Percentiles rank a stretch among this genome's conserved stretches.
phyloP scores from a whole-genome alignment of 805 yeast species.

The Candida morakotiae region DNA sequence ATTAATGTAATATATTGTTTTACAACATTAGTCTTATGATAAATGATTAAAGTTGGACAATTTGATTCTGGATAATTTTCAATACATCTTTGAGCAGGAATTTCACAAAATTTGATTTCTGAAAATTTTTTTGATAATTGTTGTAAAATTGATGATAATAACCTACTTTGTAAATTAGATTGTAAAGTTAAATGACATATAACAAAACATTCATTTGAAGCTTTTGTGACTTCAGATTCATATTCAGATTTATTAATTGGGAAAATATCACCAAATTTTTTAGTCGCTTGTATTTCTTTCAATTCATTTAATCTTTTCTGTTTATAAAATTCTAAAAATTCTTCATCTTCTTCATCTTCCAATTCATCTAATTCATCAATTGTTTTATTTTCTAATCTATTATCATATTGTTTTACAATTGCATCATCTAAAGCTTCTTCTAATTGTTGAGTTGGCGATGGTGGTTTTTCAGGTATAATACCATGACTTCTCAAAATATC shows the following conservation, averaged over 20 bases:
- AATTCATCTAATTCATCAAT: conserved; percentile 80
- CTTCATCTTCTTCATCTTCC: conserved; percentile 93
- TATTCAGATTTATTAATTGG: conserved; percentile 88
- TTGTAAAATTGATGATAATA: conserved; percentile 56
- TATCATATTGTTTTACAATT: conserved; percentile 70
- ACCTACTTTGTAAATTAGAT: conserved; percentile 67
- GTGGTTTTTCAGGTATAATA: conserved; percentile 86
- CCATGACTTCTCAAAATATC: conserved; percentile 90
- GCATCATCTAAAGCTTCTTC: conserved; percentile 90
- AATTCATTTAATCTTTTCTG: conserved; percentile 75
- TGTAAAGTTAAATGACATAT: conserved; percentile 73
- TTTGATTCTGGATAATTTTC: conserved; percentile 87
- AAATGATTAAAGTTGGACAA: conserved; percentile 87
- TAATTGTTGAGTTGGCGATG: conserved; percentile 79
- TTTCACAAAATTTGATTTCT: conserved; percentile 88
- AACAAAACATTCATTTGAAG: conserved; percentile 64
- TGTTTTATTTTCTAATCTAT: conserved; percentile 72
- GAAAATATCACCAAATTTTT: conserved; percentile 68
- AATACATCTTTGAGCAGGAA: conserved; percentile 85
- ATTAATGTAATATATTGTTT: conserved; percentile 80
- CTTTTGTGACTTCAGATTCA: conserved; percentile 77
- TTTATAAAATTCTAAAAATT: conserved; percentile 74
- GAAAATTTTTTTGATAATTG: conserved; percentile 62
- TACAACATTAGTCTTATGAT: conserved; percentile 71
- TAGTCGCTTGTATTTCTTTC: conserved; percentile 50